phyloP scores from a whole-genome alignment of 2,329 filamentous ascomycete genomes.

The Fusarium ramigenum region DNA sequence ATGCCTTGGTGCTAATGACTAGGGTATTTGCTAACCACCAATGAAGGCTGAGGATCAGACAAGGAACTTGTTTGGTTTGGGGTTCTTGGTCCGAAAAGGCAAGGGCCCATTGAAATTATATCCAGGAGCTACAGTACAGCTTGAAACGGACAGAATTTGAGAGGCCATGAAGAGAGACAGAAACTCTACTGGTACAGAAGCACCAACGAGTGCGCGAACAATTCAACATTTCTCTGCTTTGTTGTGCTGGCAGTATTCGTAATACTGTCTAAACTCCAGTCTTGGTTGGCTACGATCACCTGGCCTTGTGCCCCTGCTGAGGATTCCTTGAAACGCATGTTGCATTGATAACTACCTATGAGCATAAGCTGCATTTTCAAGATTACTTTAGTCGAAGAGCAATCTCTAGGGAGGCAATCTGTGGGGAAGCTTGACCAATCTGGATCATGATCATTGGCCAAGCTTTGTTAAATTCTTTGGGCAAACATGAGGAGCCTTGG shows the following conservation, averaged over 20 bases:
- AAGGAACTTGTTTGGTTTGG: slow-evolving; percentile 1
- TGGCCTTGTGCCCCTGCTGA: background rate
- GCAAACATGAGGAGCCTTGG: background rate
- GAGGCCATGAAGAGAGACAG: background rate
- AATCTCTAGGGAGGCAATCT: background rate
- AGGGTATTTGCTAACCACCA: slow-evolving; percentile 12
- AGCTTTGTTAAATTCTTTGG: background rate
- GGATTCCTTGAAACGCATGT: background rate
- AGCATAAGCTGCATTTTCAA: background rate
- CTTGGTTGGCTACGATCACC: background rate
- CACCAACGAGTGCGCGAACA: background rate
- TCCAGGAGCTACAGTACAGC: background rate
- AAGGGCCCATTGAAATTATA: background rate
- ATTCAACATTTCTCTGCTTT: background rate
- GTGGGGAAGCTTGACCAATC: background rate
- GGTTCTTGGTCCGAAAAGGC: background rate
- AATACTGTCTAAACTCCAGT: background rate
- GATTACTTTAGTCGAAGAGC: background rate
- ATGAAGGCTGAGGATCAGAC: slow-evolving; percentile 6
- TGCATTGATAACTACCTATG: background rate
- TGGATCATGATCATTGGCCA: background rate
- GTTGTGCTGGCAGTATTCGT: background rate
- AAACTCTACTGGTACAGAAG: background rate
- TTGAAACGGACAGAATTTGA: slow-evolving; percentile 23
- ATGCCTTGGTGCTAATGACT: background rate